phyloP scores from a whole-genome alignment of 305 asterid genomes.

The Solanum chacoense region DNA sequence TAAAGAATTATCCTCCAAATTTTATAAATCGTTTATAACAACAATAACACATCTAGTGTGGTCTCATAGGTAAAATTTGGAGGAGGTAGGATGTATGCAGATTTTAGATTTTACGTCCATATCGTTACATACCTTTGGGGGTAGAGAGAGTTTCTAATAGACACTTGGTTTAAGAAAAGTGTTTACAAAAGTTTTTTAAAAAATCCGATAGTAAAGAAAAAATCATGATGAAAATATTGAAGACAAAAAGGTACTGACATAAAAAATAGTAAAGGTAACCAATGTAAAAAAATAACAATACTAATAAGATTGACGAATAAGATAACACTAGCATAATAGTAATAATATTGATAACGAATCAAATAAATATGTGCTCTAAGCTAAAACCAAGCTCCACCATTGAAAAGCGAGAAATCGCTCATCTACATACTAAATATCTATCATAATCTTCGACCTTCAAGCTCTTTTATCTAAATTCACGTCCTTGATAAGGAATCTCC shows the following conservation, averaged over 20 bases:
- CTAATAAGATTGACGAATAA: not conserved
- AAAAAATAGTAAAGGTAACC: not conserved
- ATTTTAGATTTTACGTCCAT: too few species aligned
- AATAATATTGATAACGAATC: not conserved
- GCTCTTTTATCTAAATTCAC: not conserved
- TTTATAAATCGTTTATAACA: too few species aligned
- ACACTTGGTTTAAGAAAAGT: rapidly evolving
- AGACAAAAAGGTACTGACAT: not conserved
- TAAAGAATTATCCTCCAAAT: not conserved
- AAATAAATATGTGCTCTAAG: not conserved
- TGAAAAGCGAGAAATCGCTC: not conserved
- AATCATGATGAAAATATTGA: not conserved
- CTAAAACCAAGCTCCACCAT: not conserved
- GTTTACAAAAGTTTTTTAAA: too few species aligned
- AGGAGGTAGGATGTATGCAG: too few species aligned
- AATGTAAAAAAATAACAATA: not conserved
- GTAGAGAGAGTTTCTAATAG: not conserved
- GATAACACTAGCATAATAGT: not conserved
- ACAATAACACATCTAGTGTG: too few species aligned
- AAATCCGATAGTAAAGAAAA: not conserved
- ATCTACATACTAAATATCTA: not conserved
- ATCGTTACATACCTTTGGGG: not conserved
- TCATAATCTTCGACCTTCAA: not conserved
- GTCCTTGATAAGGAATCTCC: too few species aligned
- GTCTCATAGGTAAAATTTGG: too few species aligned